phyloP scores from a whole-genome alignment of 768 basidiomycete species.

The Chalciporus chontae region DNA sequence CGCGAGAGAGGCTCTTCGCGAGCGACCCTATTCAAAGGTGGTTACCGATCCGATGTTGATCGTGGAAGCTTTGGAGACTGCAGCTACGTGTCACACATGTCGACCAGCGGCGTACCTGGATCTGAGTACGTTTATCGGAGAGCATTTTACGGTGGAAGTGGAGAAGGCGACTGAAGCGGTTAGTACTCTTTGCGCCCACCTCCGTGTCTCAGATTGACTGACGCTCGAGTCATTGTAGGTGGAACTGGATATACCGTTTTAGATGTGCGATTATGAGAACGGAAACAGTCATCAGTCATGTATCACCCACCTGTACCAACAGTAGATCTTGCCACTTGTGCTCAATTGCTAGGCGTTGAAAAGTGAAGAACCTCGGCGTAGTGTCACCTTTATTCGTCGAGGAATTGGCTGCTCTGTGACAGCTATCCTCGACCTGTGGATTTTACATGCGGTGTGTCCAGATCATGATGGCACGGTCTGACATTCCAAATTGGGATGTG shows the following conservation, averaged over 20 bases:
- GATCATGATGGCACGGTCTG: not conserved
- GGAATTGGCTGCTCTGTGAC: too few relatives aligned
- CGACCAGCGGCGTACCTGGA: slow-evolving; percentile 30
- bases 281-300: not conserved
- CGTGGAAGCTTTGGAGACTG: slow-evolving; percentile 29
- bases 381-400: too few relatives aligned
- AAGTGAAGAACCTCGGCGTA: not conserved
- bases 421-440: too few relatives aligned
- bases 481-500: slow-evolving; percentile 5
- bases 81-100: slow-evolving; percentile 26
- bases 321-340: not conserved
- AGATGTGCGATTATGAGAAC: slow-evolving; percentile 7
- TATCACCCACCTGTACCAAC: slow-evolving; percentile 11
- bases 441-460: too few relatives aligned
- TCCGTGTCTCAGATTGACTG: slow-evolving; percentile 6
- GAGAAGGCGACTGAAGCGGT: slow-evolving; percentile 29
- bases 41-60: slow-evolving; percentile 30
- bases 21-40: slow-evolving; percentile 30
- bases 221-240: slow-evolving; percentile 18
- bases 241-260: slow-evolving; percentile 31
- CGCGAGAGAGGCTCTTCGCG: slow-evolving; percentile 26
- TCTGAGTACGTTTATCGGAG: slow-evolving; percentile 30
- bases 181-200: slow-evolving; percentile 1
- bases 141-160: slow-evolving; percentile 28
- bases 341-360: not conserved